Percentiles rank a stretch among this genome's conserved stretches.
phyloP scores from a whole-genome alignment of 1,139 yeast genomes.

The Suhomyces terraborum region DNA sequence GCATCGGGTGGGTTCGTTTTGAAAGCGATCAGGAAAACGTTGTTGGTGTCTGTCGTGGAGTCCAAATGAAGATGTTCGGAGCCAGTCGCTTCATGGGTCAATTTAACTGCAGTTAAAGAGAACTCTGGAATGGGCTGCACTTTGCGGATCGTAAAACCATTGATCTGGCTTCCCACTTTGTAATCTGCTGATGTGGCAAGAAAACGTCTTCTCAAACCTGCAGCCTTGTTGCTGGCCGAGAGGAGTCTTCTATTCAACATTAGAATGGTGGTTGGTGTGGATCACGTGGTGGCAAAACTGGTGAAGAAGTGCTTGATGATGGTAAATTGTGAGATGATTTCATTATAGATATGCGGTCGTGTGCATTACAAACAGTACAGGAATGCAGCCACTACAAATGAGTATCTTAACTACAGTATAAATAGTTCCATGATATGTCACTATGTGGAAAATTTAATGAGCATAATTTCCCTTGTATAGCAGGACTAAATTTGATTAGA shows the following conservation, averaged over 20 bases:
- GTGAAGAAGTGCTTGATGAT: no score
- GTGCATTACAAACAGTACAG: no score
- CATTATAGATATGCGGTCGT: not conserved
- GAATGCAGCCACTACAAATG: no score
- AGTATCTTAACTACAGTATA: no score
- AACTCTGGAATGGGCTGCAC: conserved; percentile 78
- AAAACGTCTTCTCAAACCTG: not conserved
- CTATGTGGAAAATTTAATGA: no score
- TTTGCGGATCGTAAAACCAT: conserved; percentile 65
- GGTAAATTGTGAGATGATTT: not conserved
- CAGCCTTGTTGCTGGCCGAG: not conserved
- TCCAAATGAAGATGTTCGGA: conserved; percentile 85
- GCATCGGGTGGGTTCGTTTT: conserved; percentile 92
- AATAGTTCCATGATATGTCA: no score
- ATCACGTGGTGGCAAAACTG: conserved; percentile 2
- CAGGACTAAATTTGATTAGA: no score
- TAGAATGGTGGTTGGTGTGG: not conserved
- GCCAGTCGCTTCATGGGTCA: conserved; percentile 69
- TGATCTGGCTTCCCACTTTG: conserved; percentile 61
- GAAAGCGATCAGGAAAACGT: conserved; percentile 87
- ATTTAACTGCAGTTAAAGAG: conserved; percentile 73
- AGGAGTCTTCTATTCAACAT: conserved; percentile 7
- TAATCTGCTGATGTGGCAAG: conserved; percentile 38
- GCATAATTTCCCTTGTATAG: no score
- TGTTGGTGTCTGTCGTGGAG: conserved; percentile 70